Percentiles rank a stretch among this genome's conserved stretches.
phyloP scores from a whole-genome alignment of 2,329 filamentous ascomycete species.

The Ophiocordyceps robertsii region DNA sequence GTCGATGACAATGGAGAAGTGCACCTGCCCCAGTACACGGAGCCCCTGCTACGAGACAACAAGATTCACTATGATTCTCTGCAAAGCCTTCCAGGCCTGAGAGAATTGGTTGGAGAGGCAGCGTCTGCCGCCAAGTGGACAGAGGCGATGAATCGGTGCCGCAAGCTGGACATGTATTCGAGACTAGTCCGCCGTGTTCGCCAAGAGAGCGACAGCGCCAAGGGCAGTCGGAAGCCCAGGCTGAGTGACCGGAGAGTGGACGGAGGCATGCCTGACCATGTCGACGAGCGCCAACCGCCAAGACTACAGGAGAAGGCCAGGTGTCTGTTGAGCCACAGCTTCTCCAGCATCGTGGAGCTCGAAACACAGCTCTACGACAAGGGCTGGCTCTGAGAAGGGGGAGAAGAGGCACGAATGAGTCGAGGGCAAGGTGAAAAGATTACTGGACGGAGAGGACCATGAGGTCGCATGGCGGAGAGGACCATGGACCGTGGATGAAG shows the following conservation, averaged over 20 bases:
- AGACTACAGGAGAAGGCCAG: background rate
- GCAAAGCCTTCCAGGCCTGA: slow-evolving; percentile 13
- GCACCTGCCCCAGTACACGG: slow-evolving; percentile 1
- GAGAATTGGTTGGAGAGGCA: slow-evolving; percentile 4
- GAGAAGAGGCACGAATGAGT: too few species aligned
- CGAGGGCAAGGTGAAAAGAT: background rate
- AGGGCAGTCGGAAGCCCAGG: background rate
- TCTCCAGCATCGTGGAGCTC: background rate
- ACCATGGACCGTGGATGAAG: too few species aligned
- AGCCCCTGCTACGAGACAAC: slow-evolving; percentile 10
- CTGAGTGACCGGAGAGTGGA: background rate
- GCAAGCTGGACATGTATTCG: slow-evolving; percentile 10
- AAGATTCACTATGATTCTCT: slow-evolving; percentile 17
- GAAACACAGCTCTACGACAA: background rate
- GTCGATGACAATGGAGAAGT: slow-evolving; percentile 6
- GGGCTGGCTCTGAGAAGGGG: background rate
- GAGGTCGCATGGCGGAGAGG: too few species aligned
- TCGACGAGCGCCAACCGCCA: slow-evolving; percentile 8
- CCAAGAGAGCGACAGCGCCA: background rate
- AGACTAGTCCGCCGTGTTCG: slow-evolving; percentile 1
- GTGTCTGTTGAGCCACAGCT: background rate
- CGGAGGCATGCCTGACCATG: slow-evolving; percentile 7
- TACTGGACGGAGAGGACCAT: background rate
- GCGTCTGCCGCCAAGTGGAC: background rate
- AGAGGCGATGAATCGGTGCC: slow-evolving; percentile 2